These are phyloP conservation scores for Plasmodium gallinaceum DNA, from an alignment of 169 alveolate genomes.

Conservation along the genomic window DNA sequence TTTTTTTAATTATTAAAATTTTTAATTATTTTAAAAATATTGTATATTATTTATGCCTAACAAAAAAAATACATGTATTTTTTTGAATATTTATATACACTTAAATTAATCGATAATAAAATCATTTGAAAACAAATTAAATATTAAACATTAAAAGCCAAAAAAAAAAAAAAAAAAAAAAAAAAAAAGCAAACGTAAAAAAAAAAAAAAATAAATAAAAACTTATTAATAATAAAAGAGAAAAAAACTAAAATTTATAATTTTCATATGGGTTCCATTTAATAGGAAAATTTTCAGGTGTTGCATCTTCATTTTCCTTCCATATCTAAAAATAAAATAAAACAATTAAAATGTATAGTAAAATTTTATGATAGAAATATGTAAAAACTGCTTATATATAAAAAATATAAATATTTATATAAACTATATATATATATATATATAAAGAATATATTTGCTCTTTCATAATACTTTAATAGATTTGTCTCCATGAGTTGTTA, in stretches of 20 bases:
- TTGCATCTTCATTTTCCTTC: conserved; percentile 86
- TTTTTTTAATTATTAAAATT: no score
- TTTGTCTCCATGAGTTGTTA: conserved; percentile 99
- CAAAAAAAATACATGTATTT: no score
- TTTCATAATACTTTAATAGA: conserved; percentile 94
- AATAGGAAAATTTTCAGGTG: conserved; percentile 86
- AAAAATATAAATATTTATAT: neutral
- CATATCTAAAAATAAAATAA: conserved; percentile 55
- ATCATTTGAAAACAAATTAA: neutral
- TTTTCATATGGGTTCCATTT: conserved; percentile 82
- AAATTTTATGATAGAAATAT: neutral
- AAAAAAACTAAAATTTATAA: conserved; percentile 67
- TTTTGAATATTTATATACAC: no score
- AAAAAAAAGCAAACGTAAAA: neutral
- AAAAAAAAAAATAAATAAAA: conserved; percentile 4
- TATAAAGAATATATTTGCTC: neutral
- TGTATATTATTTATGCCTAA: no score
- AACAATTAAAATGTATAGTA: neutral
- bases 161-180: neutral
- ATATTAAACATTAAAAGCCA: neutral
- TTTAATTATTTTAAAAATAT: no score
- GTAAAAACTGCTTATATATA: neutral
- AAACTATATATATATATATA: neutral
- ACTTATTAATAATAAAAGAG: neutral
- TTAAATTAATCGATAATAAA: no score